phyloP scores from a whole-genome alignment of 192 early-diverging fungal genomes.

The Entomortierella chlamydospora region DNA sequence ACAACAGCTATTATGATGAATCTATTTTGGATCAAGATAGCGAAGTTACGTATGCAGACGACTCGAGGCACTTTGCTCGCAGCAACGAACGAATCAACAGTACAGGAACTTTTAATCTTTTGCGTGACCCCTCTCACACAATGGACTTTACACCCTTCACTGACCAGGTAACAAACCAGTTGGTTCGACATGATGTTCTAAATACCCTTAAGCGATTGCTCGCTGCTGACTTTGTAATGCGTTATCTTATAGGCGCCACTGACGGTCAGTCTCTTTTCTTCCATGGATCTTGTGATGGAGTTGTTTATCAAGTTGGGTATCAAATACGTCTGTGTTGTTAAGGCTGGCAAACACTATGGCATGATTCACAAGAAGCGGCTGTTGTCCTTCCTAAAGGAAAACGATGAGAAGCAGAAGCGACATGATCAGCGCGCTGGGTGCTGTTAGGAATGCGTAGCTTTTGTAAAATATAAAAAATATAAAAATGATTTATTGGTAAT shows the following conservation, averaged over 20 bases:
- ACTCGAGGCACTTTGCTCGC: conserved; percentile 2
- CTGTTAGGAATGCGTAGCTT: not conserved
- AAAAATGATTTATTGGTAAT: not conserved
- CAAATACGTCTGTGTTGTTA: conserved; percentile 82
- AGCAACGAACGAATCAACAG: conserved; percentile 15
- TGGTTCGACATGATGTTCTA: too few species aligned
- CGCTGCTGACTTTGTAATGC: not conserved
- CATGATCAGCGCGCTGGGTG: conserved; percentile 2
- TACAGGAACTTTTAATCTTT: conserved; percentile 28
- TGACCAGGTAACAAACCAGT: conserved; percentile 50
- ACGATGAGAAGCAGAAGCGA: conserved; percentile 67
- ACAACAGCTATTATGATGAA: not conserved
- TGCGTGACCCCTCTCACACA: conserved; percentile 39
- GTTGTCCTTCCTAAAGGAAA: conserved; percentile 78
- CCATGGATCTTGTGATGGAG: conserved; percentile 88
- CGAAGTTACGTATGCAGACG: conserved; percentile 1
- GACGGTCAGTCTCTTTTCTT: conserved; percentile 75
- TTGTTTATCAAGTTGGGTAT: conserved; percentile 87
- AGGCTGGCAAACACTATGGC: conserved; percentile 81
- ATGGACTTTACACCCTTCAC: conserved; percentile 52
- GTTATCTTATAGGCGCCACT: conserved; percentile 72
- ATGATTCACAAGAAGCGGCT: conserved; percentile 89
- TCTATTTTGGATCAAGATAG: not conserved
- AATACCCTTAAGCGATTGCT: not conserved
- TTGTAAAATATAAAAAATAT: not conserved